Conservation (phyloP, 129 eudicot species). For the Chrysanthemum makinoi region DNA sequence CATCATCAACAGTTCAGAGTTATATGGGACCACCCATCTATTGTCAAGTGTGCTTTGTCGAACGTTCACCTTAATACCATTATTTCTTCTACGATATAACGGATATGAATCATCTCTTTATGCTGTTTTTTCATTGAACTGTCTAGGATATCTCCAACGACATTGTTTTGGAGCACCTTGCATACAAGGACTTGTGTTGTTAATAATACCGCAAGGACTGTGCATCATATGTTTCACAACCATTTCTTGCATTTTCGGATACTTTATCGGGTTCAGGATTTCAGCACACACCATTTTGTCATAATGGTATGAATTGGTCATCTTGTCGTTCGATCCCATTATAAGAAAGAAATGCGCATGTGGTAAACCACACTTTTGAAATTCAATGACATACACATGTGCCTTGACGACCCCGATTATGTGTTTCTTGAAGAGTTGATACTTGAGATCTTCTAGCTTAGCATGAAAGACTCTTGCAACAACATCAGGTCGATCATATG, state of each 20-base stretch:
- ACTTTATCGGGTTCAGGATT: background rate
- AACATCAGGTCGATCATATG: background rate
- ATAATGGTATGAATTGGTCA: background rate
- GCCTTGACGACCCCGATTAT: background rate
- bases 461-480: background rate
- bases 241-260: background rate
- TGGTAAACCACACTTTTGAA: background rate
- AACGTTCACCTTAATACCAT: background rate
- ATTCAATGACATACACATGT: background rate
- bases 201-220: slow-evolving; percentile 16
- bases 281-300: background rate
- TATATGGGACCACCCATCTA: no score
- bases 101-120: slow-evolving; percentile 27
- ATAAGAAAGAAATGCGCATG: background rate
- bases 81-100: slow-evolving; percentile 22
- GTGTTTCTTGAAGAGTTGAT: background rate
- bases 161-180: slow-evolving; percentile 11
- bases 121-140: slow-evolving; percentile 4
- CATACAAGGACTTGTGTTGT: slow-evolving; percentile 14
- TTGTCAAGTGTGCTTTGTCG: no score
- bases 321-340: background rate
- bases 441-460: background rate
- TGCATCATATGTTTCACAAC: slow-evolving; percentile 38
- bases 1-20: no score
- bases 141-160: slow-evolving; percentile 11